phyloP scores from a whole-genome alignment of 129 eudicot genomes.

The Smallanthus sonchifolius region DNA sequence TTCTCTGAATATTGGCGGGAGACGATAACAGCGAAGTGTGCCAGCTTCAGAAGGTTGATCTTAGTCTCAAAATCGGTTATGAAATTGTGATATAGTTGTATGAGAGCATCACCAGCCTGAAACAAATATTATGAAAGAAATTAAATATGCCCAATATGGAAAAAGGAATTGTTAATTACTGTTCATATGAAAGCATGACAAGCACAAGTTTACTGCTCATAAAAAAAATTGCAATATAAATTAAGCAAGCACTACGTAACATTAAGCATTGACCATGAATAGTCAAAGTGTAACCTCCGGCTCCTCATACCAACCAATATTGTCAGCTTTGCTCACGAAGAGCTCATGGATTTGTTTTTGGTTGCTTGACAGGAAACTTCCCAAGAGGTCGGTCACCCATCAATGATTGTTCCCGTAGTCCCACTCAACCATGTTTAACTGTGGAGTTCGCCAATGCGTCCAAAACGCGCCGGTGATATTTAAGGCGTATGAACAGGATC shows the following conservation, averaged over 20 bases:
- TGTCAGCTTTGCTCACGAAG: too few relatives aligned
- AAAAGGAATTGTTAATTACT: background rate
- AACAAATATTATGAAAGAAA: constrained; percentile 18
- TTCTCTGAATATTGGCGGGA: constrained; percentile 76
- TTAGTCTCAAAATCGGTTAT: constrained; percentile 90
- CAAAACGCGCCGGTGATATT: too few relatives aligned
- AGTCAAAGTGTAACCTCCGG: background rate
- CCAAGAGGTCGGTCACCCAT: too few relatives aligned
- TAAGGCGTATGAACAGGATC: too few relatives aligned
- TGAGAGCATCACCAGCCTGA: constrained; percentile 90
- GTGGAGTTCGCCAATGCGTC: too few relatives aligned
- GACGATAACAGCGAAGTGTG: constrained; percentile 86
- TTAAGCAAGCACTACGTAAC: background rate
- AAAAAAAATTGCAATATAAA: background rate
- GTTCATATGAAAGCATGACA: background rate
- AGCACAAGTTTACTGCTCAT: background rate
- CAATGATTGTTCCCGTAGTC: too few relatives aligned
- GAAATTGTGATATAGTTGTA: constrained; percentile 69
- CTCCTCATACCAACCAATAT: too few relatives aligned
- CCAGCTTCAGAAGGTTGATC: constrained; percentile 90
- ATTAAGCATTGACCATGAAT: background rate
- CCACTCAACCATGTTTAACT: too few relatives aligned
- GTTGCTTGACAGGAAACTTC: too few relatives aligned
- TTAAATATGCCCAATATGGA: background rate
- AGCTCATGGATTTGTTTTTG: too few relatives aligned